phyloP scores from a whole-genome alignment of 305 asterid genomes.

The Rubia balearica region DNA sequence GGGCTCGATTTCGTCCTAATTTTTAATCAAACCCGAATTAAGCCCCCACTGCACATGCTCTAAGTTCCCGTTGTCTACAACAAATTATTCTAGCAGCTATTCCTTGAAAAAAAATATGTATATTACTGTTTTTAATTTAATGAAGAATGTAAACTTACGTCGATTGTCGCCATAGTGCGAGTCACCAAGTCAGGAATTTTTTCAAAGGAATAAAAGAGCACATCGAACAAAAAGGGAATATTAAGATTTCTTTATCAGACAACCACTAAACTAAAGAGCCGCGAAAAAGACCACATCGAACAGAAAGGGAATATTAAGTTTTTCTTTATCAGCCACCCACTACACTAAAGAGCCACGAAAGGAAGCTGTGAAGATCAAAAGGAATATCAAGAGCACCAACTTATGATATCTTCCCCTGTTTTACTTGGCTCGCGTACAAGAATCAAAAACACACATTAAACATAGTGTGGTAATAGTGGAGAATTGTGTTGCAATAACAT shows the following conservation, averaged over 20 bases:
- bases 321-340: background rate
- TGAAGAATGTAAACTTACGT: no score
- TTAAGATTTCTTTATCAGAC: no score
- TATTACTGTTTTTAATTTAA: no score
- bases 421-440: background rate
- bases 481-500: background rate
- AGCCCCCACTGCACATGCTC: no score
- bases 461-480: background rate
- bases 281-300: background rate
- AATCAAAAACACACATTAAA: background rate
- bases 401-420: background rate
- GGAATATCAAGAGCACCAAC: slow-evolving; percentile 2
- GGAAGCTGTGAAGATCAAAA: background rate
- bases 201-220: background rate
- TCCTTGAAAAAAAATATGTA: no score
- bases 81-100: no score
- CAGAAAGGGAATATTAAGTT: background rate
- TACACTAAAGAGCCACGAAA: background rate
- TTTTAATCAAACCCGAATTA: no score
- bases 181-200: no score
- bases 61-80: background rate
- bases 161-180: no score
- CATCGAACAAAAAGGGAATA: background rate
- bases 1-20: no score
- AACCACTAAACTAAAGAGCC: no score